Evolutionary conservation across 139 green algal genomes (phyloP).

Genomic region (Chloropicon primus): DNA sequence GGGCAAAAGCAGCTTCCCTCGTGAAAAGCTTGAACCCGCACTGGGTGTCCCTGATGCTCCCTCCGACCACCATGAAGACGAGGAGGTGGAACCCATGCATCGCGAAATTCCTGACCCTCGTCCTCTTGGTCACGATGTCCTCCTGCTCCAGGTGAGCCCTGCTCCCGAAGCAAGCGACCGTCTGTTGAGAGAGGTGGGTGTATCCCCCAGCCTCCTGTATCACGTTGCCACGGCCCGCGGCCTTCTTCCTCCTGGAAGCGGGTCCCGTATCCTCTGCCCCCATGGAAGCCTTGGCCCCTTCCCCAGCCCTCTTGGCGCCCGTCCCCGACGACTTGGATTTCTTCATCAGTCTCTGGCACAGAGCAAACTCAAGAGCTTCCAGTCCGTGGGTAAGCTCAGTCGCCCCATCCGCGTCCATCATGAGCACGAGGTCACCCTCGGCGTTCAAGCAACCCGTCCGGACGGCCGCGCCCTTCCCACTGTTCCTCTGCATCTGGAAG

Average conservation of each 20-base stretch:
- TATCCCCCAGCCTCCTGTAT: neutral
- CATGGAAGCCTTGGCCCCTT: neutral
- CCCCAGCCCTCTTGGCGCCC: neutral
- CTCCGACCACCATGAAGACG: slow-evolving; percentile 63
- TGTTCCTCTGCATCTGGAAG: neutral
- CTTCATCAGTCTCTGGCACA: neutral
- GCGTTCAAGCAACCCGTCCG: slow-evolving; percentile 52
- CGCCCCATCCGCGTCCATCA: slow-evolving; percentile 80
- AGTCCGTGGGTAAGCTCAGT: slow-evolving; percentile 25
- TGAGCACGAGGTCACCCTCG: slow-evolving; percentile 59
- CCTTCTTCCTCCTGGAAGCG: neutral
- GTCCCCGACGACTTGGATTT: neutral
- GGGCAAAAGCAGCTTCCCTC: slow-evolving; percentile 39
- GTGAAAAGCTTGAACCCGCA: slow-evolving; percentile 96
- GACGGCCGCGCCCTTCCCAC: slow-evolving; percentile 37
- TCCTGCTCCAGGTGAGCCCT: neutral
- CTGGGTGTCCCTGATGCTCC: slow-evolving; percentile 67
- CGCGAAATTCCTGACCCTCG: slow-evolving; percentile 60
- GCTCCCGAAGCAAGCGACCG: neutral
- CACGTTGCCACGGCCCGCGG: neutral
- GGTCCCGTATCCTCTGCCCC: no score
- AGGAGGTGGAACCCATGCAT: slow-evolving; percentile 81
- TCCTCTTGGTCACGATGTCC: slow-evolving; percentile 40
- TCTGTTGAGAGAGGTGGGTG: neutral
- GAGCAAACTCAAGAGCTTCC: neutral